Evolutionary conservation across 352 stramenopile genomes (phyloP).

Genomic region (Nannochloropsis limnetica): DNA sequence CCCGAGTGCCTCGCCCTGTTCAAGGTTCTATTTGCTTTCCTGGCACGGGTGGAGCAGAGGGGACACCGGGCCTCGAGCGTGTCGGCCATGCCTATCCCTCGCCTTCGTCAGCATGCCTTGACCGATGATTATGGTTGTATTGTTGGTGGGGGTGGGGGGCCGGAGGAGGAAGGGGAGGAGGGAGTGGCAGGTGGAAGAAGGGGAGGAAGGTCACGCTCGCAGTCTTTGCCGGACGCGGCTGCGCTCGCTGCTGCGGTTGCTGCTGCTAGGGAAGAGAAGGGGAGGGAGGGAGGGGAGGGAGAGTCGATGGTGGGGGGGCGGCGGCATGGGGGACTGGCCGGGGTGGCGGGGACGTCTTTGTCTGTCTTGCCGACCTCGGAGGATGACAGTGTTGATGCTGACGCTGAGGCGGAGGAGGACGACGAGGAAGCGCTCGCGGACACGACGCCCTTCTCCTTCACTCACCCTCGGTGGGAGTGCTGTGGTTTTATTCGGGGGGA

Average conservation of each 20-base stretch:
- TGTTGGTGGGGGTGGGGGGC: not conserved
- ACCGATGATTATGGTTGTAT: not conserved
- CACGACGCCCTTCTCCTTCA: not conserved
- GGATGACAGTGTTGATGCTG: not conserved
- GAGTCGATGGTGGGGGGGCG: not conserved
- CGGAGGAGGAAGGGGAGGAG: not conserved
- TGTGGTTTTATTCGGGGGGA: not conserved
- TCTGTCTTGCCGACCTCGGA: not conserved
- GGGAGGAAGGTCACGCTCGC: not conserved
- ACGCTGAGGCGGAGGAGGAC: not conserved
- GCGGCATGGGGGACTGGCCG: not conserved
- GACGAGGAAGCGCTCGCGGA: not conserved
- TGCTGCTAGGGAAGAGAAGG: not conserved
- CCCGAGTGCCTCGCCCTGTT: not conserved
- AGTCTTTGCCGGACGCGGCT: not conserved
- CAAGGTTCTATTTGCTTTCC: not conserved
- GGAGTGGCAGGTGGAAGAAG: not conserved
- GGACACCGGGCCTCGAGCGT: not conserved
- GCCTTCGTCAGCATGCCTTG: not conserved
- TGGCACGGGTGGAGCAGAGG: conserved; percentile 5
- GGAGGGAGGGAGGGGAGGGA: not conserved
- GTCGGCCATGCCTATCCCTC: not conserved
- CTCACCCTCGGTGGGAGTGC: conserved; percentile 12
- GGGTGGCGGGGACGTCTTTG: conserved; percentile 1
- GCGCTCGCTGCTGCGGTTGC: not conserved